phyloP scores from a whole-genome alignment of 345 rosid genomes.

The Fremontodendron californicum region DNA sequence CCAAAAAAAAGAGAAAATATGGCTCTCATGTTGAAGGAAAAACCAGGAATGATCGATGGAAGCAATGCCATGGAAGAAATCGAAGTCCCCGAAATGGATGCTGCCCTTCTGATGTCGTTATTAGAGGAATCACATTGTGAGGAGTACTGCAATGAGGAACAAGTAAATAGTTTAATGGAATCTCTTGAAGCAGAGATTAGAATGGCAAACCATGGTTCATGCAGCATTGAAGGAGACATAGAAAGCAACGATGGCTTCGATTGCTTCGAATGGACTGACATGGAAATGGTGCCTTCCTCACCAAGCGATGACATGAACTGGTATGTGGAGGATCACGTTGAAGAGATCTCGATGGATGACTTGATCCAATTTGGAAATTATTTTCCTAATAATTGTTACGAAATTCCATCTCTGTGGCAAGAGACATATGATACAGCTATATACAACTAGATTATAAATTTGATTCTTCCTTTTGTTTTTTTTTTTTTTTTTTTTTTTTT shows the following conservation, averaged over 20 bases:
- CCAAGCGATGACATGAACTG: conserved; percentile 48
- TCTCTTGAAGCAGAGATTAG: too few species aligned
- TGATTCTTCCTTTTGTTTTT: neutral
- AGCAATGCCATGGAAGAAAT: neutral
- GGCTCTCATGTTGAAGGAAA: neutral
- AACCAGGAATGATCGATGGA: neutral
- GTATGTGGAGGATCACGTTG: conserved; percentile 36
- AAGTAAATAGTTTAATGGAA: too few species aligned
- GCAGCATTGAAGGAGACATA: neutral
- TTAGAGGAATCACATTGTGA: neutral
- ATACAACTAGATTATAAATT: neutral
- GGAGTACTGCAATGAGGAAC: too few species aligned
- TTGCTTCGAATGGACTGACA: too few species aligned
- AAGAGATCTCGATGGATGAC: conserved; percentile 24
- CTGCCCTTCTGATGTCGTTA: neutral
- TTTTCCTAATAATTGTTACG: conserved; percentile 28
- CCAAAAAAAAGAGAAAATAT: neutral
- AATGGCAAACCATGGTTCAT: too few species aligned
- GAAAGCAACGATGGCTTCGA: neutral
- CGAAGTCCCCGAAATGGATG: neutral
- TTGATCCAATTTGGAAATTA: conserved; percentile 30
- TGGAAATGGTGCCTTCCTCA: too few species aligned
- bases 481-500: neutral
- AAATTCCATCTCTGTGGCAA: conserved; percentile 42
- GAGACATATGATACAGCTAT: conserved; percentile 25